Evolutionary conservation across 208 protist genomes (phyloP).

Genomic region (Endotrypanum monterogeii): DNA sequence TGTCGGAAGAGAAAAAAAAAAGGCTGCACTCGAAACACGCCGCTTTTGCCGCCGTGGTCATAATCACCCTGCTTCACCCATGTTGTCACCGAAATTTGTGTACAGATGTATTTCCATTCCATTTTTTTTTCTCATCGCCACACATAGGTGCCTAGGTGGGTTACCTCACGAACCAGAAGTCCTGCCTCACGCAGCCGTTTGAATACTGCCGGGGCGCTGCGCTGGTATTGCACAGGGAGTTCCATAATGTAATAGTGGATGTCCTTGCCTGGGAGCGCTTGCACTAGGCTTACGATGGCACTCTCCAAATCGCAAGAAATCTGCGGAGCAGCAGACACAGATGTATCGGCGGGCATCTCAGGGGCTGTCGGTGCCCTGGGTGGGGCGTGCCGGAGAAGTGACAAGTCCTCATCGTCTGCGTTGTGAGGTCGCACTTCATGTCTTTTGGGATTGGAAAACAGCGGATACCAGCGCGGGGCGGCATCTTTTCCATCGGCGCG

Average conservation of each 20-base stretch:
- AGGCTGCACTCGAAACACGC: not conserved
- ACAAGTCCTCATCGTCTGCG: conserved; percentile 78
- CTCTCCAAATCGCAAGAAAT: conserved; percentile 39
- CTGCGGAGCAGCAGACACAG: conserved; percentile 2
- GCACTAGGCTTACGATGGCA: conserved; percentile 51
- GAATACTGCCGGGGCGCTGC: conserved; percentile 63
- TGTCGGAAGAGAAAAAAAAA: not conserved
- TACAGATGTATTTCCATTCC: no score
- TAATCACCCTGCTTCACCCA: not conserved
- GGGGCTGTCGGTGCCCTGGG: conserved; percentile 2
- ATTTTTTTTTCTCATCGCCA: conserved; percentile 44
- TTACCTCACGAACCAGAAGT: conserved; percentile 54
- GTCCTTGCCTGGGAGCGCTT: conserved; percentile 47
- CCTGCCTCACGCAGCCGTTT: conserved; percentile 65
- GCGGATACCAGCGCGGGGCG: conserved; percentile 71
- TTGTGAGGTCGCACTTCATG: conserved; percentile 67
- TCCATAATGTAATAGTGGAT: conserved; percentile 78
- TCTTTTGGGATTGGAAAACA: conserved; percentile 52
- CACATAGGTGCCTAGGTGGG: conserved; percentile 67
- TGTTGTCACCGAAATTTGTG: not conserved
- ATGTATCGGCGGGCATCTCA: conserved; percentile 11
- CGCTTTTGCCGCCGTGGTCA: not conserved
- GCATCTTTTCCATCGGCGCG: conserved; percentile 59
- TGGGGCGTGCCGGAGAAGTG: conserved; percentile 36
- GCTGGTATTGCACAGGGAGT: conserved; percentile 43